These are phyloP conservation scores for Heteromeles arbutifolia DNA, from an alignment of 306 rosid species.

Conservation along the genomic window DNA sequence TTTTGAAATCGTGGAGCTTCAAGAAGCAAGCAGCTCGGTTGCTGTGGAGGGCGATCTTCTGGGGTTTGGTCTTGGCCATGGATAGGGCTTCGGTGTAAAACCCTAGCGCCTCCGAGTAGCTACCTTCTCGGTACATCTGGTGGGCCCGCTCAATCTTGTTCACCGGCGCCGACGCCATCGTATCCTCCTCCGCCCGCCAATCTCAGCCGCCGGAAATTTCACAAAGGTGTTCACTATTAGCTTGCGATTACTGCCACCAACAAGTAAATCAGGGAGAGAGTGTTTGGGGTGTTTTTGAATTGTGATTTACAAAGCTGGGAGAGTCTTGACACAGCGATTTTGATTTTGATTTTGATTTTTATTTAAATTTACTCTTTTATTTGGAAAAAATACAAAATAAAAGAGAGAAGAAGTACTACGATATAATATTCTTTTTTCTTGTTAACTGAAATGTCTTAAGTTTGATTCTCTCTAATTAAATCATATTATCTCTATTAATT, in stretches of 20 bases:
- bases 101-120: slow-evolving; percentile 67
- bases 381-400: too few species aligned
- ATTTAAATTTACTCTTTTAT: neutral
- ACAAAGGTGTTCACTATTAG: neutral
- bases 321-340: neutral
- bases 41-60: slow-evolving; percentile 76
- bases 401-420: too few species aligned
- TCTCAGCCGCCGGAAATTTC: neutral
- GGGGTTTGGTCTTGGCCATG: slow-evolving; percentile 65
- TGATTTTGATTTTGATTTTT: neutral
- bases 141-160: slow-evolving; percentile 84
- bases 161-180: slow-evolving; percentile 48
- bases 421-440: too few species aligned
- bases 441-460: rapidly evolving
- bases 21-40: slow-evolving; percentile 88
- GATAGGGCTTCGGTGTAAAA: slow-evolving; percentile 77
- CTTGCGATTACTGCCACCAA: neutral
- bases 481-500: too few species aligned
- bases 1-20: slow-evolving; percentile 76
- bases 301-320: slow-evolving; percentile 4
- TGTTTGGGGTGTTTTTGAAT: neutral
- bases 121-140: slow-evolving; percentile 77
- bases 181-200: neutral
- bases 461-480: rapidly evolving
- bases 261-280: neutral